phyloP scores from a whole-genome alignment of 225 moss, liverwort and hornwort species.

The Rhytidiadelphus loreus region DNA sequence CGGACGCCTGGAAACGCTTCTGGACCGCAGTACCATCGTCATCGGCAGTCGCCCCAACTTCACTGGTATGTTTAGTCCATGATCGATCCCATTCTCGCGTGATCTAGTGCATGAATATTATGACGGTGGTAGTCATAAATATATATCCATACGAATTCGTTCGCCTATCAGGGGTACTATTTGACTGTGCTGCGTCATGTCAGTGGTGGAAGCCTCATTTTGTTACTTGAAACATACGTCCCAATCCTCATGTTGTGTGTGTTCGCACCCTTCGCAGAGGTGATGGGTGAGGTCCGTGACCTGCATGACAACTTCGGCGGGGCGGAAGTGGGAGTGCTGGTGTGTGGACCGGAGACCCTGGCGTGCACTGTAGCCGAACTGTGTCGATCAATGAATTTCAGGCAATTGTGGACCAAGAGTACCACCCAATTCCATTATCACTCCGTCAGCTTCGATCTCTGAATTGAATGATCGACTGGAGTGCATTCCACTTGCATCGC shows the following conservation, averaged over 20 bases:
- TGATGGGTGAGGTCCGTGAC: neutral
- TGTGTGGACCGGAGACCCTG: constrained; percentile 27
- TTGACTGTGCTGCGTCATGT: neutral
- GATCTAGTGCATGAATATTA: neutral
- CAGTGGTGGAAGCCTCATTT: neutral
- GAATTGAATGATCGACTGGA: neutral
- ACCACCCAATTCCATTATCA: constrained; percentile 42
- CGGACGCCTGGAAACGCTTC: too few relatives aligned
- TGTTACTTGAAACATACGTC: too few relatives aligned
- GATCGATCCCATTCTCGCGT: neutral
- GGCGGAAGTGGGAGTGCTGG: constrained; percentile 34
- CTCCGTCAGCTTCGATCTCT: constrained; percentile 46
- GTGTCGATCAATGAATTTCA: constrained; percentile 19
- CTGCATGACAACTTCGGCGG: neutral
- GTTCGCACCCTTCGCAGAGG: constrained; percentile 8
- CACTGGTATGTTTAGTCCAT: neutral
- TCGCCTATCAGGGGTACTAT: fast-evolving
- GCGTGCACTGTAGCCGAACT: constrained; percentile 19
- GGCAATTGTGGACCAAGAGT: neutral
- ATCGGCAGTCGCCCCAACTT: too few relatives aligned
- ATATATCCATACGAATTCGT: neutral
- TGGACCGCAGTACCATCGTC: too few relatives aligned
- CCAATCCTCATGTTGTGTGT: neutral
- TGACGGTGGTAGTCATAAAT: too few relatives aligned
- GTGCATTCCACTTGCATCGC: neutral